Evolutionary conservation across 768 basidiomycete genomes (phyloP).

Genomic region (Vararia minispora): DNA sequence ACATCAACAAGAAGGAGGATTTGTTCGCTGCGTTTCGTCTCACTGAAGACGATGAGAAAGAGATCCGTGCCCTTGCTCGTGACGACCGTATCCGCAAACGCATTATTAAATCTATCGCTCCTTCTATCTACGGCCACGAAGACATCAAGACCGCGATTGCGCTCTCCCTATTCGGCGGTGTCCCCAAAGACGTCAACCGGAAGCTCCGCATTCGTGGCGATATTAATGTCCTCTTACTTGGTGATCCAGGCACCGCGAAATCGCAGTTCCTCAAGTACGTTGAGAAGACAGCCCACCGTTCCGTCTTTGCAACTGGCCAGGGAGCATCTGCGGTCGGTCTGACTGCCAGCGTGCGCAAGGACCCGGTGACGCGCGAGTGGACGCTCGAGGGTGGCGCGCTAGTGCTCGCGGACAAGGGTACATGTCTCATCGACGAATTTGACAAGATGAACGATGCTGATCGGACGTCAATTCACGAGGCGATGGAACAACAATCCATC

Average conservation of each 20-base stretch:
- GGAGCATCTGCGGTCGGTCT: constrained; percentile 98
- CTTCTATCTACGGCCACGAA: constrained; percentile 98
- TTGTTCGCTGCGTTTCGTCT: constrained; percentile 96
- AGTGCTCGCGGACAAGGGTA: constrained; percentile 97
- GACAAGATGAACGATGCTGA: constrained; percentile 99
- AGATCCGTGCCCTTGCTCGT: constrained; percentile 75
- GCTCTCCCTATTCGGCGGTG: constrained; percentile 88
- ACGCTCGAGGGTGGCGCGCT: constrained; percentile 96
- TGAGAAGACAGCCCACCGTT: constrained; percentile 96
- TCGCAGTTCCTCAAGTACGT: constrained; percentile 99
- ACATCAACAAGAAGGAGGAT: constrained; percentile 98
- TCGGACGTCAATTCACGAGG: constrained; percentile 97
- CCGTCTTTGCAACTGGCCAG: constrained; percentile 97
- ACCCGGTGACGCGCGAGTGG: constrained; percentile 96
- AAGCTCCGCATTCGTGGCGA: constrained; percentile 96
- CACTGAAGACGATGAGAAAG: constrained; percentile 93
- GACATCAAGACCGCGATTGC: constrained; percentile 98
- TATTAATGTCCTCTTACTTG: constrained; percentile 92
- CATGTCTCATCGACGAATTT: constrained; percentile 97
- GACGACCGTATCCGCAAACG: constrained; percentile 95
- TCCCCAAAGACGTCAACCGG: constrained; percentile 91
- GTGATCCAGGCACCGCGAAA: constrained; percentile 98
- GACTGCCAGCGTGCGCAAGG: constrained; percentile 97
- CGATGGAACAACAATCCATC: constrained; percentile 99
- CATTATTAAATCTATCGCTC: constrained; percentile 97